These are phyloP conservation scores for Starmera quercuum DNA, from an alignment of 805 yeast genomes.

Conservation along the genomic window DNA sequence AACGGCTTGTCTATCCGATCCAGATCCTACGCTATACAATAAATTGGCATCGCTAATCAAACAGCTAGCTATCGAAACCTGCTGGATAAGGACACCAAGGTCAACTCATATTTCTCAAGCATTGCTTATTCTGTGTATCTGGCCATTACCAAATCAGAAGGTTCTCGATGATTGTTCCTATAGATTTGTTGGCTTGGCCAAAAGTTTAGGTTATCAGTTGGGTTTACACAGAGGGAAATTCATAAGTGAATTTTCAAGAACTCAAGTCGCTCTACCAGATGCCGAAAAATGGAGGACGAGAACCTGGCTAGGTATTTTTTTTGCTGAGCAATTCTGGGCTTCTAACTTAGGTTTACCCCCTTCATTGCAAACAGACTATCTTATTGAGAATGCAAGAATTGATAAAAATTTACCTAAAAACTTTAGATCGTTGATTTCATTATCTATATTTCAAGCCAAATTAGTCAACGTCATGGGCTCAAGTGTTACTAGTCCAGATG, in stretches of 20 bases:
- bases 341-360: slow-evolving; percentile 85
- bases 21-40: slow-evolving; percentile 76
- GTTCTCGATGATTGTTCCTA: slow-evolving; percentile 89
- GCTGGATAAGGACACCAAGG: slow-evolving; percentile 90
- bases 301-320: slow-evolving; percentile 84
- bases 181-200: slow-evolving; percentile 82
- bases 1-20: slow-evolving; percentile 80
- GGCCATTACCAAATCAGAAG: slow-evolving; percentile 93
- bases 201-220: slow-evolving; percentile 72
- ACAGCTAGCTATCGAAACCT: slow-evolving; percentile 82
- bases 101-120: slow-evolving; percentile 94
- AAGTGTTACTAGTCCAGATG: slow-evolving; percentile 80
- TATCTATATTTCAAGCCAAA: slow-evolving; percentile 79
- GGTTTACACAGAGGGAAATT: slow-evolving; percentile 91
- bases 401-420: slow-evolving; percentile 57
- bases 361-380: slow-evolving; percentile 72
- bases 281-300: slow-evolving; percentile 93
- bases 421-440: slow-evolving; percentile 62
- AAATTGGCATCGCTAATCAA: slow-evolving; percentile 70
- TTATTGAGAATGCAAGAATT: slow-evolving; percentile 70
- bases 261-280: slow-evolving; percentile 81
- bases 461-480: slow-evolving; percentile 82
- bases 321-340: slow-evolving; percentile 88
- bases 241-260: slow-evolving; percentile 82
- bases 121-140: slow-evolving; percentile 67